A percentile compares a stretch with the other conserved stretches of the same genome.
phyloP scores from a whole-genome alignment of 352 stramenopile species.

The Globisporangium mamillatum region DNA sequence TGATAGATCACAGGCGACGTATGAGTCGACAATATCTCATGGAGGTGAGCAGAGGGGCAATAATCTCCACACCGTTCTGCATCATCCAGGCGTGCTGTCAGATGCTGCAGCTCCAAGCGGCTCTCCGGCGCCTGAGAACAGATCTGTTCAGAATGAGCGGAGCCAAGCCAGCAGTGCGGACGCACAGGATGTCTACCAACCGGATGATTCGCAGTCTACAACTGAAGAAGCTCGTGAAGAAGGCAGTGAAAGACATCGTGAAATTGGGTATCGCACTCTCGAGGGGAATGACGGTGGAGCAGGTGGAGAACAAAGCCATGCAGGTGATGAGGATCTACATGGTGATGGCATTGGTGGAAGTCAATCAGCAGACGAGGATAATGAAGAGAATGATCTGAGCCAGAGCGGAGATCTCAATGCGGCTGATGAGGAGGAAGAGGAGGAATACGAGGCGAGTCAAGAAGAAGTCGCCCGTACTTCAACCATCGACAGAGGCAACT shows the following conservation, averaged over 20 bases:
- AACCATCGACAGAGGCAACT: slow-evolving; percentile 56
- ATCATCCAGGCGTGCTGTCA: background rate
- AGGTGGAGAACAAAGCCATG: background rate
- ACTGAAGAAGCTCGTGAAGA: background rate
- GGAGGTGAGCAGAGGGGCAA: background rate
- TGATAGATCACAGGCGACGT: too few relatives aligned
- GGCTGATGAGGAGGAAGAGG: slow-evolving; percentile 6
- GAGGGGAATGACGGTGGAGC: background rate
- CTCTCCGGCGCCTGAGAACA: background rate
- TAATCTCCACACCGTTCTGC: background rate
- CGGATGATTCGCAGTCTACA: background rate
- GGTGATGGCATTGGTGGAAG: background rate
- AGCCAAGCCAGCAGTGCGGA: background rate
- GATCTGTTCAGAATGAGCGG: background rate
- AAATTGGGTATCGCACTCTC: too few relatives aligned
- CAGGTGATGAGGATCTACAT: background rate
- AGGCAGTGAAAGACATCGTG: background rate
- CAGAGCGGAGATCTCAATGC: slow-evolving; percentile 14
- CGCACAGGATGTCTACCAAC: background rate
- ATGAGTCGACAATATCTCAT: background rate
- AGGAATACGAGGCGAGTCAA: slow-evolving; percentile 20
- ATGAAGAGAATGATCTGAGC: slow-evolving; percentile 1
- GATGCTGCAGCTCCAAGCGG: background rate
- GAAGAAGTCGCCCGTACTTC: slow-evolving; percentile 21
- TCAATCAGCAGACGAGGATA: background rate